Conservation (phyloP, 1,284 basidiomycete genomes). For the Ustilago cynodontis region DNA sequence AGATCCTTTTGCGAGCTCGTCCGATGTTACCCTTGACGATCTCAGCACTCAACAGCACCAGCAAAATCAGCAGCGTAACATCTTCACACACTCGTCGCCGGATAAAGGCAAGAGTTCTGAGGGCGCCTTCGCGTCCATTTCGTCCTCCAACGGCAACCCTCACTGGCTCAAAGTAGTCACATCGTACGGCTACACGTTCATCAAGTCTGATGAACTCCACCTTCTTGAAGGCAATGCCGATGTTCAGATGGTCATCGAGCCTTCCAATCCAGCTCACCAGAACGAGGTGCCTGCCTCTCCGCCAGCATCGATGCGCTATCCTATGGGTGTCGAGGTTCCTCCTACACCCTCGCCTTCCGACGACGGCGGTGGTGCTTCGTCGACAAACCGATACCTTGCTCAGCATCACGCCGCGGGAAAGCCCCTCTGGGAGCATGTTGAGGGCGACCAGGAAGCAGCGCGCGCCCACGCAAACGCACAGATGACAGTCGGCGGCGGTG, state of each 20-base stretch:
- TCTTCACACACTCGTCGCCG: constrained; percentile 38
- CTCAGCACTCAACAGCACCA: constrained; percentile 13
- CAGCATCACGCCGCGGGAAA: constrained; percentile 27
- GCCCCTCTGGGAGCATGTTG: constrained; percentile 46
- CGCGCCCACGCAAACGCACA: constrained; percentile 14
- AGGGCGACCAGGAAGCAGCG: constrained; percentile 39
- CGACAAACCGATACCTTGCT: constrained; percentile 29
- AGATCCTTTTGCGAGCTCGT: constrained; percentile 39
- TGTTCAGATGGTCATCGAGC: constrained; percentile 51
- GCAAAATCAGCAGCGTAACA: constrained; percentile 35
- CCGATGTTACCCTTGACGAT: constrained; percentile 47
- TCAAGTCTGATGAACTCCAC: constrained; percentile 47
- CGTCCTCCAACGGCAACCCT: constrained; percentile 26
- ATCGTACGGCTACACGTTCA: constrained; percentile 52
- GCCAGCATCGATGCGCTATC: constrained; percentile 37
- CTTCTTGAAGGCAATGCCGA: constrained; percentile 46
- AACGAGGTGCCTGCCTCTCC: constrained; percentile 44
- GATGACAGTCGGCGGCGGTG: constrained; percentile 5
- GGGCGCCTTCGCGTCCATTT: neutral
- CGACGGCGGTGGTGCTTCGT: constrained; percentile 27
- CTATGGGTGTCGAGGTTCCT: constrained; percentile 46
- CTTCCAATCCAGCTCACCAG: constrained; percentile 25
- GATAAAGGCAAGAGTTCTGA: constrained; percentile 30
- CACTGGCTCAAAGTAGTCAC: constrained; percentile 55
- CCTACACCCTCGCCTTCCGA: constrained; percentile 48